A percentile compares a stretch with the other conserved stretches of the same genome.
These are phyloP conservation scores for Austroboletus olivaceoglutinosus DNA, from an alignment of 1,284 basidiomycete species.

Conservation along the genomic window DNA sequence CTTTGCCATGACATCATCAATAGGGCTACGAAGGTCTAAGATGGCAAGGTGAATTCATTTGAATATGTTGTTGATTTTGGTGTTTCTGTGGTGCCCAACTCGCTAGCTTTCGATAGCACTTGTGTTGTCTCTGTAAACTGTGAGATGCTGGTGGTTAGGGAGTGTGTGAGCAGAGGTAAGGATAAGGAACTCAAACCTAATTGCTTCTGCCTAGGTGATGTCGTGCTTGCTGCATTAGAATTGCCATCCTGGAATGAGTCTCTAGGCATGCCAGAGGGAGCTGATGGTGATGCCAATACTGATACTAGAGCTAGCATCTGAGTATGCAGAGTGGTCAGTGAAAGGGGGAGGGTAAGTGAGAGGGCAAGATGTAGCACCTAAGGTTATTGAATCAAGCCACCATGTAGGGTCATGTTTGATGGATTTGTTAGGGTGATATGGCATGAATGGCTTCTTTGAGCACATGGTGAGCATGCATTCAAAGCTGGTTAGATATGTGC, in stretches of 20 bases:
- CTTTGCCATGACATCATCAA: neutral
- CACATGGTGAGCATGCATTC: conserved; percentile 3
- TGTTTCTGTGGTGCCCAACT: conserved; percentile 35
- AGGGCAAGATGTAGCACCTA: too few relatives aligned
- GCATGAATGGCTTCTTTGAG: neutral
- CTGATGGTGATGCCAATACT: conserved; percentile 1
- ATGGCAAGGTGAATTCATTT: neutral
- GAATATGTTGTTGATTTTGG: conserved; percentile 20
- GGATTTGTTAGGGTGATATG: neutral
- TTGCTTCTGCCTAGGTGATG: conserved; percentile 17
- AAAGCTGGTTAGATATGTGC: conserved; percentile 5
- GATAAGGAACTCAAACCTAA: conserved; percentile 28
- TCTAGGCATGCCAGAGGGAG: conserved; percentile 2
- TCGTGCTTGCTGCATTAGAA: neutral
- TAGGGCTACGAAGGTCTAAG: conserved; percentile 20
- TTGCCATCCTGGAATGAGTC: conserved; percentile 2
- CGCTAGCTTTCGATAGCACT: conserved; percentile 41
- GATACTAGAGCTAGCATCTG: neutral
- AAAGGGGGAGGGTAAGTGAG: too few relatives aligned
- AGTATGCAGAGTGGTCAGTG: too few relatives aligned
- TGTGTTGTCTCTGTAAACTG: conserved; percentile 37
- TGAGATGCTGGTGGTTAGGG: conserved; percentile 2
- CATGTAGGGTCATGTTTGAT: neutral
- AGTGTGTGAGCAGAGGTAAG: neutral
- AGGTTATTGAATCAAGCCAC: too few relatives aligned